Conservation (phyloP, 2,329 filamentous ascomycete genomes). For the Daldinia sp. region DNA sequence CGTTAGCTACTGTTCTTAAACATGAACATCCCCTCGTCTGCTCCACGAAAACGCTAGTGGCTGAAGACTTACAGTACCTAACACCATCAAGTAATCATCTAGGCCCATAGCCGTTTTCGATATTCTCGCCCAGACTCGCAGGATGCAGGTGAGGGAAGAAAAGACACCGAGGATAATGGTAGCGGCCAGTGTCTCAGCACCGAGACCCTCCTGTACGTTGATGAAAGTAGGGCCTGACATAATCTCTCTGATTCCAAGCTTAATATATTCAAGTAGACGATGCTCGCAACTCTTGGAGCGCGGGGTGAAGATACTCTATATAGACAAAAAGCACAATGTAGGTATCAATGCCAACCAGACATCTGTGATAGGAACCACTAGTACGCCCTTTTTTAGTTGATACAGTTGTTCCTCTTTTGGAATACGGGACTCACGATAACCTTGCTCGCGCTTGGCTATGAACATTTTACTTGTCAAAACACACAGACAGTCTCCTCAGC, state of each 20-base stretch:
- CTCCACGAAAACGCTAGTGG: not conserved
- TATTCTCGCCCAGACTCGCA: slow-evolving; percentile 30
- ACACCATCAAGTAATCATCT: slow-evolving; percentile 34
- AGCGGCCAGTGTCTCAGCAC: slow-evolving; percentile 7
- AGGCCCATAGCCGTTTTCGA: slow-evolving; percentile 26
- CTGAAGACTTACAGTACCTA: slow-evolving; percentile 24
- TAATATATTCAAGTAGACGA: not conserved
- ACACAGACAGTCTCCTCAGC: not conserved
- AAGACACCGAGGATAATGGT: slow-evolving; percentile 8
- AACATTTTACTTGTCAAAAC: slow-evolving; percentile 6
- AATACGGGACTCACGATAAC: not conserved
- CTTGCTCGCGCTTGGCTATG: slow-evolving; percentile 6
- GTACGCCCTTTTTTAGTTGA: slow-evolving; percentile 1
- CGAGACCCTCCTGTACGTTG: slow-evolving; percentile 11
- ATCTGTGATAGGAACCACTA: not conserved
- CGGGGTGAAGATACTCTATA: slow-evolving; percentile 17
- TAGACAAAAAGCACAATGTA: not conserved
- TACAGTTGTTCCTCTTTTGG: slow-evolving; percentile 2
- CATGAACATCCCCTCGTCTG: not conserved
- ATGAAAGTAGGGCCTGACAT: not conserved
- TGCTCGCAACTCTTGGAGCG: not conserved
- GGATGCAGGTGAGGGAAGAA: slow-evolving; percentile 7
- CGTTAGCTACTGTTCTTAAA: not conserved
- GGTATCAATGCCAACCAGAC: not conserved
- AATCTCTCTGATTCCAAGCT: not conserved